A percentile compares a stretch with the other conserved stretches of the same genome.
These are phyloP conservation scores for Papilionanthe hybrid DNA, from an alignment of 116 monocot genomes.

Conservation along the genomic window DNA sequence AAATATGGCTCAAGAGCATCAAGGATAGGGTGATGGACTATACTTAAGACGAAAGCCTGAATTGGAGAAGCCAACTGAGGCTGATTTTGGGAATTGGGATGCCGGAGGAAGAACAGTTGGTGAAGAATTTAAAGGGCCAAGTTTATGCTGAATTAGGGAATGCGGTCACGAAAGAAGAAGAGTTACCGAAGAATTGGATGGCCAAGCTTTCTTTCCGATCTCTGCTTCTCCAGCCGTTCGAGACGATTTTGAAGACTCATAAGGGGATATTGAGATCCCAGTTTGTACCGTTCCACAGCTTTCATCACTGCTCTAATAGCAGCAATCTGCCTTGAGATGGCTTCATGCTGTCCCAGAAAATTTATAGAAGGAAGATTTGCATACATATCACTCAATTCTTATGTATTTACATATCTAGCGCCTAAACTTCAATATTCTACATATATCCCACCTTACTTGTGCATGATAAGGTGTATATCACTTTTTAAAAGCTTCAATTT, in stretches of 20 bases:
- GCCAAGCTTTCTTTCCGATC: conserved; percentile 38
- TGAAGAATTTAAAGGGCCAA: conserved; percentile 15
- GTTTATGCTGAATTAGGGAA: background rate
- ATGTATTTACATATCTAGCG: too few species aligned
- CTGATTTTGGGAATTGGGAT: background rate
- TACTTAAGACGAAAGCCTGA: conserved; percentile 17
- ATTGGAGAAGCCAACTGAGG: background rate
- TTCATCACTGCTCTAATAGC: conserved; percentile 40
- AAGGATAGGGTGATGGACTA: conserved; percentile 16
- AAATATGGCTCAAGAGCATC: background rate
- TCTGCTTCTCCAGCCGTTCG: conserved; percentile 31
- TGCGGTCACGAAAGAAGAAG: background rate
- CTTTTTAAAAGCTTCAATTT: too few species aligned
- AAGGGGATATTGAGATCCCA: conserved; percentile 35
- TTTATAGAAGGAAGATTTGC: too few species aligned
- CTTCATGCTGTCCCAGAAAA: conserved; percentile 41
- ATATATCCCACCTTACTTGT: too few species aligned
- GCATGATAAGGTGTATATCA: too few species aligned
- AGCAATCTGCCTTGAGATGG: conserved; percentile 41
- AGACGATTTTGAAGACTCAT: conserved; percentile 32
- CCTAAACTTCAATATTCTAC: too few species aligned
- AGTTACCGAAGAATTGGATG: conserved; percentile 1
- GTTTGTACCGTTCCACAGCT: conserved; percentile 47
- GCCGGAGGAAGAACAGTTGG: background rate
- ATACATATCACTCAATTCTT: too few species aligned